A percentile compares a stretch with the other conserved stretches of the same genome.
phyloP scores from a whole-genome alignment of 495 filamentous ascomycete species.

The Penicillium taxi region DNA sequence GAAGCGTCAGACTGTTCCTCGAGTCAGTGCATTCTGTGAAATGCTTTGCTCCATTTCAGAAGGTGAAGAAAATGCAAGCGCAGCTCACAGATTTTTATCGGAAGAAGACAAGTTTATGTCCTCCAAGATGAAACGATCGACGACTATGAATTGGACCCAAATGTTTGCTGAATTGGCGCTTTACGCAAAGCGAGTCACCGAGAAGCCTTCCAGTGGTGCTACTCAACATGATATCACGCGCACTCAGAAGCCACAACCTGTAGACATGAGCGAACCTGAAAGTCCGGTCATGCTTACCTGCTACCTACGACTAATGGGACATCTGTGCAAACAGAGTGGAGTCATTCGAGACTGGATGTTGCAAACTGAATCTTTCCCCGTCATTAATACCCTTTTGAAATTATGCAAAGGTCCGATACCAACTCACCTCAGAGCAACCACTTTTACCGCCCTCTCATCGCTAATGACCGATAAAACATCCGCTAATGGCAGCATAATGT shows the following conservation, averaged over 20 bases:
- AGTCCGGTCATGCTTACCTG: slow-evolving; percentile 86
- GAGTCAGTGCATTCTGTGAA: slow-evolving; percentile 91
- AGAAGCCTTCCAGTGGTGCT: slow-evolving; percentile 43
- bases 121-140: slow-evolving; percentile 67
- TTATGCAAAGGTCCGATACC: slow-evolving; percentile 62
- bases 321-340: slow-evolving; percentile 61
- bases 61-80: slow-evolving; percentile 66
- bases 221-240: slow-evolving; percentile 50
- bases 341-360: slow-evolving; percentile 62
- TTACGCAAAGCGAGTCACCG: slow-evolving; percentile 59
- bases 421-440: slow-evolving; percentile 64
- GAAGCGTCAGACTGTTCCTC: slow-evolving; percentile 79
- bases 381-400: slow-evolving; percentile 59
- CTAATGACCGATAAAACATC: slow-evolving; percentile 58
- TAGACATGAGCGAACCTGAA: slow-evolving; percentile 69
- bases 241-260: slow-evolving; percentile 56
- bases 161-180: slow-evolving; percentile 84
- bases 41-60: slow-evolving; percentile 80
- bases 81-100: slow-evolving; percentile 79
- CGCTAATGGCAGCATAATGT: slow-evolving; percentile 55
- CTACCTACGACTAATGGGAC: slow-evolving; percentile 78
- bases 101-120: slow-evolving; percentile 71
- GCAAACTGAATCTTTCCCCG: slow-evolving; percentile 50
- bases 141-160: slow-evolving; percentile 80
- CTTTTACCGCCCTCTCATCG: slow-evolving; percentile 60